Conservation (phyloP, 345 rosid species). For the Gynandropsis gynandra region DNA sequence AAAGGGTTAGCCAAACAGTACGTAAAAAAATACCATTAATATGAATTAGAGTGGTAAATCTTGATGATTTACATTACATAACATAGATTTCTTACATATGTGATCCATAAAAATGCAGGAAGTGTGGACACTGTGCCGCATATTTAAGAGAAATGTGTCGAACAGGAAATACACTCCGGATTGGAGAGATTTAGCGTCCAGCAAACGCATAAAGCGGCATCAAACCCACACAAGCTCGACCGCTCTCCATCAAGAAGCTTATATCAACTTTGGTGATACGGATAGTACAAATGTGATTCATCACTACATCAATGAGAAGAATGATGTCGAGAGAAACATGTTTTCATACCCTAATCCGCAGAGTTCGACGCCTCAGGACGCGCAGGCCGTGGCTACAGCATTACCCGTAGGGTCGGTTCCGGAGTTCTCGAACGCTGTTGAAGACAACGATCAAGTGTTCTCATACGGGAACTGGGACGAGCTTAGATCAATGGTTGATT, state of each 20-base stretch:
- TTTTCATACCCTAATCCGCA: slow-evolving; percentile 19
- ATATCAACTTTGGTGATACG: slow-evolving; percentile 38
- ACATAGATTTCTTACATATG: no score
- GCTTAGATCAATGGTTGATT: slow-evolving; percentile 60
- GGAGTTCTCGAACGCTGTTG: slow-evolving; percentile 23
- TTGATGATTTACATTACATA: no score
- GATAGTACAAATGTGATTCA: slow-evolving; percentile 14
- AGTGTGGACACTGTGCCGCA: slow-evolving; percentile 81
- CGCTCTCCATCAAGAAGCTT: slow-evolving; percentile 26
- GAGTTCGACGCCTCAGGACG: slow-evolving; percentile 5
- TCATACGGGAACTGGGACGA: slow-evolving; percentile 61
- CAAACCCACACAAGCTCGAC: neutral
- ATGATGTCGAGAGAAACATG: slow-evolving; percentile 17
- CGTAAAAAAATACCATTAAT: no score
- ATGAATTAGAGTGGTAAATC: no score
- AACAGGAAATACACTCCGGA: slow-evolving; percentile 45
- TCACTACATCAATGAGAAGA: slow-evolving; percentile 18
- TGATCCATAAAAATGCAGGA: slow-evolving; percentile 37
- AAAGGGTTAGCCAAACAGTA: no score
- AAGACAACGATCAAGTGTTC: slow-evolving; percentile 22
- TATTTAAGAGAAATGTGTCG: slow-evolving; percentile 54
- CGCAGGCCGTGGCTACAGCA: slow-evolving; percentile 26
- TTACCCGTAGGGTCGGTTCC: slow-evolving; percentile 27
- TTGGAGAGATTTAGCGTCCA: slow-evolving; percentile 45
- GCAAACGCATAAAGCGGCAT: slow-evolving; percentile 22